Evolutionary conservation across 2,329 filamentous ascomycete genomes (phyloP), one percentile per base, ranked within the genome.

Genomic region (Beauveria bassiana): DNA sequence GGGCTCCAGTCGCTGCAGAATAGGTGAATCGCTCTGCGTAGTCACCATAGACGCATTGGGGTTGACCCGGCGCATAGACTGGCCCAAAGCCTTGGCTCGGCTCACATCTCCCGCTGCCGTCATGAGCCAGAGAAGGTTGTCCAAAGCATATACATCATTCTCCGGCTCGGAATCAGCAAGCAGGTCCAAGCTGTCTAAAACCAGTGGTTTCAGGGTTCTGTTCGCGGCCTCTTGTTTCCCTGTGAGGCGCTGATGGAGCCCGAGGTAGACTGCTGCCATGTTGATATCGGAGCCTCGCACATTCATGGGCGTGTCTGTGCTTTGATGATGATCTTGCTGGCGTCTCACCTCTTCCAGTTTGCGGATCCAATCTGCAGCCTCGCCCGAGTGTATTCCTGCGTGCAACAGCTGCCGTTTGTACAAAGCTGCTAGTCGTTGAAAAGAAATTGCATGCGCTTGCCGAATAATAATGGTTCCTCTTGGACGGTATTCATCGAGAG

Each of bases 221-320:
- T 68, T 65, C 0, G 75, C 70, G 5, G 72, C 70, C 0, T 57
- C 45, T 5, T 62, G 65, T 26, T 70, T 64, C 3, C 71, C 70
- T 0, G 69, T 64, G 2, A 74, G 69, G 0, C 74, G 72, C 63
- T 75, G 73, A 59, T 77, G 71, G 16, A 75, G 67, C 1, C 74
- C 70, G 12, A 77, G 70, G 63, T 75, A 78, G 24, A 78, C 72
- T 18, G 74, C 71, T 0, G 76, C 76, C 2, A 72, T 71, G 56
- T 78, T 78, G 63, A 77, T 70, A 40, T 78, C 75, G 0, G 75
- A 75, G 0, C 76, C 76, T 1, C 74, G 70, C 66, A 77, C 75
- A 61, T 71, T 70, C 22, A 73, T 65, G 3, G 75, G 76, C 64
- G 78, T 74, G 24, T 78, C 71, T 3, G 70, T 67, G 58, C 74